Evolutionary conservation across 306 rosid species (phyloP), one percentile per base, ranked within the genome.

Genomic region (Crotalaria pallida): DNA sequence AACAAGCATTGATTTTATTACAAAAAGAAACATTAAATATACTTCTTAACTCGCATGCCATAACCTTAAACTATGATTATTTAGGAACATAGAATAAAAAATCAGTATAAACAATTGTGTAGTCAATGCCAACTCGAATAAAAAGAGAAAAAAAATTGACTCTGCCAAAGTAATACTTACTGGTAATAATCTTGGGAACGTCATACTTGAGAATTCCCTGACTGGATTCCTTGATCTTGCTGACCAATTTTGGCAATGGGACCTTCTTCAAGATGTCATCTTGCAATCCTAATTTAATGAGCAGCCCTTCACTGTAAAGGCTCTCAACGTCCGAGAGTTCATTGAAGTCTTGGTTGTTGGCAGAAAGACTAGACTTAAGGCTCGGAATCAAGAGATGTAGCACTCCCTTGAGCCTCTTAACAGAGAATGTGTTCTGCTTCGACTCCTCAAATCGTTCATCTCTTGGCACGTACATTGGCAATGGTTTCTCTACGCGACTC

Each of bases 381-480:
- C 89, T 75, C 3, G 99, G 99, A 3, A 94, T 72, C 58, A 94
- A 83, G 76, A 44, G 91, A 78, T 88, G 97, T 12, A 94, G 80
- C 55, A 88, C 83, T 49, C 87, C 97, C 72, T 88, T 94, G 0
- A 90, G 91, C 81, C 97, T 91, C 76, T 91, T 93, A 33, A 79
- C 78, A 17, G 88, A 60, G 70, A 91, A 81, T 15, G 97, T 77
- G 56, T 79, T 86, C 59, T 76, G 82, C 72, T 94, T 94, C 0
- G 89, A 74, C 76, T 94, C 99, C 72, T 90, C 99, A 74, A 94
- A 94, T 36, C 88, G 88, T 68, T 94, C 99, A 12, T 94, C 99
- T 71, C 97, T 85, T 0, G 99, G 99, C n/a, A 88, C 97, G 33
- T 94, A 94, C 83, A 84, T 84, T 12, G 99, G 99, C 6, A 65